These are phyloP conservation scores for Malassezia brasiliensis DNA, from an alignment of 1,284 basidiomycete species.

Conservation along the genomic window DNA sequence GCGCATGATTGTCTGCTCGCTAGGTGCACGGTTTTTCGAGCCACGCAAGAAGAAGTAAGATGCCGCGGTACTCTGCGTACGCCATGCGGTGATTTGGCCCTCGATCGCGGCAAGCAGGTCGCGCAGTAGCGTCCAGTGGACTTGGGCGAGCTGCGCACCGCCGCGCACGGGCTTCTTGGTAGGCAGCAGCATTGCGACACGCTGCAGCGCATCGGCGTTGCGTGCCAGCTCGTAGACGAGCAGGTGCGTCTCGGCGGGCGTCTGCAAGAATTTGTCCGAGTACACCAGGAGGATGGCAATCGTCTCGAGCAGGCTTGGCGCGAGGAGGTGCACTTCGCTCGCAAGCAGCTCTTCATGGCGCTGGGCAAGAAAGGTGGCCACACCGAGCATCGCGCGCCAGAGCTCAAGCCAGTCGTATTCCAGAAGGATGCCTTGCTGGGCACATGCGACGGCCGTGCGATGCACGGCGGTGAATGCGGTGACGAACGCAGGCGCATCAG, in stretches of 20 bases:
- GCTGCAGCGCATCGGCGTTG: conserved; percentile 19
- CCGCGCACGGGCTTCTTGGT: not conserved
- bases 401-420: conserved; percentile 38
- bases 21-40: conserved; percentile 17
- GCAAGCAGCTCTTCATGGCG: conserved; percentile 21
- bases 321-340: conserved; percentile 20
- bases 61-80: not conserved
- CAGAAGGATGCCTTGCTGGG: conserved; percentile 24
- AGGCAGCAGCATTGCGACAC: conserved; percentile 5
- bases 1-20: conserved; percentile 20
- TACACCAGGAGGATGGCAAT: conserved; percentile 25
- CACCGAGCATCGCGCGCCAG: conserved; percentile 28
- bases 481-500: conserved; percentile 27
- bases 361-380: conserved; percentile 24
- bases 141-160: not conserved
- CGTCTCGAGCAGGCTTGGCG: conserved; percentile 25
- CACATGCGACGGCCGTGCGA: conserved; percentile 23
- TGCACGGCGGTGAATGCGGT: conserved; percentile 29
- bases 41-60: conserved; percentile 14
- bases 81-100: conserved; percentile 22
- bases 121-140: conserved; percentile 22
- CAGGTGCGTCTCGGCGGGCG: conserved; percentile 26
- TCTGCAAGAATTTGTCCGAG: conserved; percentile 25
- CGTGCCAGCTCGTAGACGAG: conserved; percentile 36
- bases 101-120: conserved; percentile 26